A percentile compares a stretch with the other conserved stretches of the same genome.
These are phyloP conservation scores for Crotalaria pallida DNA, from an alignment of 306 rosid genomes.

Conservation along the genomic window DNA sequence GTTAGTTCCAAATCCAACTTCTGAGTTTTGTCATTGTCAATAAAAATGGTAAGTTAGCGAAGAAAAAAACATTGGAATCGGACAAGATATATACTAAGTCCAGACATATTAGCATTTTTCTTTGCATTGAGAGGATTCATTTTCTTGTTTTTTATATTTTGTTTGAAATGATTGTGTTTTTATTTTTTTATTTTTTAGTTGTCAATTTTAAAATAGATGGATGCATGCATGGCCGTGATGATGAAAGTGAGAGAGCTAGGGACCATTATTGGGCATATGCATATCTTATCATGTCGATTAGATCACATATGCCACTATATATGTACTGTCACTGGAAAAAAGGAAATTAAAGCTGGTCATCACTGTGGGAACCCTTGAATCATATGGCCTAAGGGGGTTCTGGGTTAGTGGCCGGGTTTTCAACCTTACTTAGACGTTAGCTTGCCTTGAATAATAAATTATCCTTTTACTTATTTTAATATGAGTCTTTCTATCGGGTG, in stretches of 20 bases:
- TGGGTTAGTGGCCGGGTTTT: no score
- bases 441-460: no score
- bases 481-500: no score
- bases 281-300: not conserved
- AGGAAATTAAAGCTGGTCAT: no score
- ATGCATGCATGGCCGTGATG: constrained; percentile 2
- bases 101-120: no score
- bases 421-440: not conserved
- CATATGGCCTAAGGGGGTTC: not conserved
- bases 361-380: not conserved
- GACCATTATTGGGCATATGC: constrained; percentile 16
- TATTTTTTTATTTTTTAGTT: no score
- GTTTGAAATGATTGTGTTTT: constrained; percentile 21
- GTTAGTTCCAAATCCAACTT: not conserved
- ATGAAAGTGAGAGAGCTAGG: constrained; percentile 22
- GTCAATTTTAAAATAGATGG: constrained; percentile 11
- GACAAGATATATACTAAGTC: no score
- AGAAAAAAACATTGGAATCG: not conserved
- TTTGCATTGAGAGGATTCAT: not conserved
- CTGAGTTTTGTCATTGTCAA: not conserved
- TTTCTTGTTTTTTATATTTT: no score
- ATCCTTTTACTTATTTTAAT: no score
- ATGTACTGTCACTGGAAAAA: not conserved
- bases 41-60: constrained; percentile 10
- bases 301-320: not conserved